phyloP scores from a whole-genome alignment of 2,329 filamentous ascomycete genomes.

The Eutypa lata region DNA sequence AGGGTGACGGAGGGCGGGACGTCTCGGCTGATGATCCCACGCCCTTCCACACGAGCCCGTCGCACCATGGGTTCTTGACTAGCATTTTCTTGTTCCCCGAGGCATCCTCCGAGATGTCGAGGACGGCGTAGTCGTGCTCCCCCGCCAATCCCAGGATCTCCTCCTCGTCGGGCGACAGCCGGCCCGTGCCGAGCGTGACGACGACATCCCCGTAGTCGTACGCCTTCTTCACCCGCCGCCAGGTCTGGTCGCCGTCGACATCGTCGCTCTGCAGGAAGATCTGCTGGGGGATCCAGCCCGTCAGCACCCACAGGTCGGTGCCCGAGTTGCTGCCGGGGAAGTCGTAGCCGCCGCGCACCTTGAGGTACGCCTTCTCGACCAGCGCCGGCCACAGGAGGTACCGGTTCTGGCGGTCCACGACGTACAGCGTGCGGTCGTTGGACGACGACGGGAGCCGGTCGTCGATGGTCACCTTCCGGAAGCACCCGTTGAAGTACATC shows the following conservation, averaged over 20 bases:
- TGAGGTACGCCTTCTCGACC: slow-evolving; percentile 93
- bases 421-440: slow-evolving; percentile 74
- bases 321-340: slow-evolving; percentile 97
- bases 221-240: slow-evolving; percentile 71
- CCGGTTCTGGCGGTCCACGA: slow-evolving; percentile 80
- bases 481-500: slow-evolving; percentile 95
- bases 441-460: slow-evolving; percentile 80
- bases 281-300: slow-evolving; percentile 96
- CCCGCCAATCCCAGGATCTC: slow-evolving; percentile 76
- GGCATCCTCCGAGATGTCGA: slow-evolving; percentile 64
- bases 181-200: slow-evolving; percentile 86
- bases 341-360: slow-evolving; percentile 92
- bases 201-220: slow-evolving; percentile 79
- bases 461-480: slow-evolving; percentile 82
- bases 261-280: slow-evolving; percentile 87
- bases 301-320: slow-evolving; percentile 88
- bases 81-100: slow-evolving; percentile 66
- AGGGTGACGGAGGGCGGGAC: slow-evolving; percentile 2
- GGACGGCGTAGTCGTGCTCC: slow-evolving; percentile 90
- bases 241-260: slow-evolving; percentile 70
- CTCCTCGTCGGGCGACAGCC: slow-evolving; percentile 74
- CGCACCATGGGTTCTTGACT: slow-evolving; percentile 94
- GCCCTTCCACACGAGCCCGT: slow-evolving; percentile 72
- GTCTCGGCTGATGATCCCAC: slow-evolving; percentile 31
- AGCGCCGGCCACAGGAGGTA: slow-evolving; percentile 87